Conservation (phyloP, 495 filamentous ascomycete species). For the Aspergillus panamensis region DNA sequence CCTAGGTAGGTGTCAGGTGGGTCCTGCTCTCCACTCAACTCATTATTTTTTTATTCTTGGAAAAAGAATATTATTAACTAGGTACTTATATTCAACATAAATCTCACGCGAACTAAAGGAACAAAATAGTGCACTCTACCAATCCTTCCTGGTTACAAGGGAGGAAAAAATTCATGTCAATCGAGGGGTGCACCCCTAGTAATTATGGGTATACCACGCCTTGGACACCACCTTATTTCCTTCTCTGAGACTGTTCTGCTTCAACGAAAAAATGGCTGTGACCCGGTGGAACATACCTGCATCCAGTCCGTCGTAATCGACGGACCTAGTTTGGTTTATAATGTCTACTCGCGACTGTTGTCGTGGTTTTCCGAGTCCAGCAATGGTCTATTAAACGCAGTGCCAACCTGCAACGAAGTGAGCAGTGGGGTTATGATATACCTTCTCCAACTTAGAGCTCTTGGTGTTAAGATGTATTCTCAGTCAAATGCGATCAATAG, state of each 20-base stretch:
- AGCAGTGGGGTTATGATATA: conserved; percentile 57
- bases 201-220: conserved; percentile 67
- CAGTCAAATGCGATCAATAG: not conserved
- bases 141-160: too few relatives aligned
- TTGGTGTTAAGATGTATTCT: conserved; percentile 57
- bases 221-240: conserved; percentile 56
- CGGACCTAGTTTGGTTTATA: conserved; percentile 71
- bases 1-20: not conserved
- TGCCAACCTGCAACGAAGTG: conserved; percentile 60
- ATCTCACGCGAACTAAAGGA: too few relatives aligned
- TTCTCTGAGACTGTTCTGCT: conserved; percentile 53
- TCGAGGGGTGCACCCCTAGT: not conserved
- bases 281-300: conserved; percentile 1
- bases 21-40: too few relatives aligned
- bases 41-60: too few relatives aligned
- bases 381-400: conserved; percentile 45
- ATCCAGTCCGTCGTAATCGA: conserved; percentile 60
- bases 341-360: conserved; percentile 57
- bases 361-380: conserved; percentile 26
- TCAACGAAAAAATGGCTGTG: not conserved
- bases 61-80: too few relatives aligned
- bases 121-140: too few relatives aligned
- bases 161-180: too few relatives aligned
- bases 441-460: conserved; percentile 50
- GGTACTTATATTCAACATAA: too few relatives aligned